phyloP scores from a whole-genome alignment of 352 stramenopile species.

The Pythium aquatile region DNA sequence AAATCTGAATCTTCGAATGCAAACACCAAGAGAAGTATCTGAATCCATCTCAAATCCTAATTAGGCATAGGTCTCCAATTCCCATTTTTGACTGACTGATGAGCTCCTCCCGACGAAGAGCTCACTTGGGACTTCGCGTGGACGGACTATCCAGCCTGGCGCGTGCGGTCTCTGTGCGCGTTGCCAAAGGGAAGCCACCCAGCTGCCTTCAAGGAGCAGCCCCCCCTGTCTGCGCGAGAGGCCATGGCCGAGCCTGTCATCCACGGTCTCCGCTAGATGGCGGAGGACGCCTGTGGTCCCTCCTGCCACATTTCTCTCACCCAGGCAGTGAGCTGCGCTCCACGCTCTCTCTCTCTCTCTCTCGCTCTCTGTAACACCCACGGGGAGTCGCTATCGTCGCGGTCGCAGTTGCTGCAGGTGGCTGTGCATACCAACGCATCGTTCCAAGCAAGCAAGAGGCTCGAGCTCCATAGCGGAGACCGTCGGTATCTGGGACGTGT shows the following conservation, averaged over 20 bases:
- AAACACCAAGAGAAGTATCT: not conserved
- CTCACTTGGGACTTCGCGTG: not conserved
- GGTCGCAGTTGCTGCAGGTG: not conserved
- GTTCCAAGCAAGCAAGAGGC: not conserved
- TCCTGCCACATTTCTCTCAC: slow-evolving; percentile 6
- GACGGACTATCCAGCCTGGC: not conserved
- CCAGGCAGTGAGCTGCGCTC: not conserved
- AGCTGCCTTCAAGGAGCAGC: slow-evolving; percentile 7
- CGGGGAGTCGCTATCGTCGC: no score
- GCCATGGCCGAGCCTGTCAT: not conserved
- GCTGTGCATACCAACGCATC: not conserved
- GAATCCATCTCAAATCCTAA: not conserved
- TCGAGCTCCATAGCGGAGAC: not conserved
- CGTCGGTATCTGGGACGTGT: not conserved
- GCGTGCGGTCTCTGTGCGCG: not conserved
- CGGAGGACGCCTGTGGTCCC: not conserved
- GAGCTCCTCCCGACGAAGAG: not conserved
- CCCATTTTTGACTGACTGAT: no score
- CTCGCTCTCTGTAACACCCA: slow-evolving; percentile 1
- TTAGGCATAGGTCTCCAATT: not conserved
- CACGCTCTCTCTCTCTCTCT: not conserved
- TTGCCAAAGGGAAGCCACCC: not conserved
- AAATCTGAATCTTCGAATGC: not conserved
- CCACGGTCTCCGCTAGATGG: not conserved
- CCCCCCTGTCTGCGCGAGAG: not conserved